Conservation (phyloP, 805 yeast genomes). For the Candida tammaniensis region DNA sequence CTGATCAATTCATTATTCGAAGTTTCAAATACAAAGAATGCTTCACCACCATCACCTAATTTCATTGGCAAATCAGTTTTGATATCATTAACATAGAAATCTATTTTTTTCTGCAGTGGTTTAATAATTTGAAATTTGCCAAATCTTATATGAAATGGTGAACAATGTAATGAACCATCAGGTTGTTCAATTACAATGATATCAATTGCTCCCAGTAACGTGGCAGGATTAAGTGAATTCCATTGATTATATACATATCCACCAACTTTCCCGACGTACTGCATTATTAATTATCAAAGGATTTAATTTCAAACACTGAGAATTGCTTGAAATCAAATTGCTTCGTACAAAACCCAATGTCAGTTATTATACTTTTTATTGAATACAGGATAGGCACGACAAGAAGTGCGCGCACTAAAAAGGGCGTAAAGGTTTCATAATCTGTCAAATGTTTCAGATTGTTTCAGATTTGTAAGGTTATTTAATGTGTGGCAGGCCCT, state of each 20-base stretch:
- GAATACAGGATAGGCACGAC: no score
- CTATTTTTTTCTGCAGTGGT: conserved; percentile 94
- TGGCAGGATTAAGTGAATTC: conserved; percentile 96
- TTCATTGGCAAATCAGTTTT: conserved; percentile 90
- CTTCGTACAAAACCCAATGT: background rate
- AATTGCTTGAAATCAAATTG: background rate
- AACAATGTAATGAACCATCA: conserved; percentile 75
- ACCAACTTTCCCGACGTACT: conserved; percentile 93
- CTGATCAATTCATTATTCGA: conserved; percentile 64
- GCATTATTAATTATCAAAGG: conserved; percentile 65
- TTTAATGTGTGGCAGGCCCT: background rate
- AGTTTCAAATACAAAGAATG: conserved; percentile 93
- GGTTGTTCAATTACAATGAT: conserved; percentile 91
- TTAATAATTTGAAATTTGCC: conserved; percentile 90
- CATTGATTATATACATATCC: conserved; percentile 95
- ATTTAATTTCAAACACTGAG: background rate
- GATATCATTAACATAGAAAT: conserved; percentile 79
- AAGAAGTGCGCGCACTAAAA: no score
- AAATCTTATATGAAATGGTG: conserved; percentile 95
- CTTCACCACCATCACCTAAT: conserved; percentile 96
- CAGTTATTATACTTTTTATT: background rate
- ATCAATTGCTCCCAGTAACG: conserved; percentile 95
- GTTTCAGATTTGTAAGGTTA: background rate
- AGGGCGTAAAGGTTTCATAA: no score
- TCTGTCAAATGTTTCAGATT: no score